Evolutionary conservation across 345 rosid genomes (phyloP).

Genomic region (Eucalyptus melliodora): DNA sequence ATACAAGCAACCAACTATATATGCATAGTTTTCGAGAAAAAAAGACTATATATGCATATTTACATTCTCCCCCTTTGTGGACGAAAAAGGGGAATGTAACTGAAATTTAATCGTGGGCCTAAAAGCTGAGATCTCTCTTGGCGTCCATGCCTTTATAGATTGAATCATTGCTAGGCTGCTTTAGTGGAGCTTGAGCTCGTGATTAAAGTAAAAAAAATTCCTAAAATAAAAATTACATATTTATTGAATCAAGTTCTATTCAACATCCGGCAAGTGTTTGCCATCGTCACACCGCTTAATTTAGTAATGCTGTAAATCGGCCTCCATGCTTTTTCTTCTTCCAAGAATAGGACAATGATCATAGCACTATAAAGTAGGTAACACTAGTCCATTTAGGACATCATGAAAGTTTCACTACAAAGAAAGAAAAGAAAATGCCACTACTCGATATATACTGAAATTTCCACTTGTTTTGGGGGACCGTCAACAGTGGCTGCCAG

Average conservation of each 20-base stretch:
- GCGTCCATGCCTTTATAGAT: fast-evolving
- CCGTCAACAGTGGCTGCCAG: neutral
- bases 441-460: neutral
- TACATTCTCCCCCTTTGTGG: neutral
- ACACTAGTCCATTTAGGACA: neutral
- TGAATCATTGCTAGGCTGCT: neutral
- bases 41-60: neutral
- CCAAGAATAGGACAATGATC: neutral
- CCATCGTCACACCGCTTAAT: neutral
- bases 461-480: neutral
- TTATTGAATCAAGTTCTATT: neutral
- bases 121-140: neutral
- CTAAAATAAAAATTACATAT: neutral
- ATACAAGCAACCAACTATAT: neutral
- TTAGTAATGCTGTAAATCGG: neutral
- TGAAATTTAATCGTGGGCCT: neutral
- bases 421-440: neutral
- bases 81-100: too few species aligned
- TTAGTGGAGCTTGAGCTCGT: neutral
- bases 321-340: neutral
- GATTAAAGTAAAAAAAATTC: neutral
- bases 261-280: neutral
- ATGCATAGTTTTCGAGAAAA: neutral
- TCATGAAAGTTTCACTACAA: neutral
- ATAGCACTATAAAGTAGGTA: neutral